These are phyloP conservation scores for Sanghuangporus sanghuang DNA, from an alignment of 1,284 basidiomycete genomes.

Conservation along the genomic window DNA sequence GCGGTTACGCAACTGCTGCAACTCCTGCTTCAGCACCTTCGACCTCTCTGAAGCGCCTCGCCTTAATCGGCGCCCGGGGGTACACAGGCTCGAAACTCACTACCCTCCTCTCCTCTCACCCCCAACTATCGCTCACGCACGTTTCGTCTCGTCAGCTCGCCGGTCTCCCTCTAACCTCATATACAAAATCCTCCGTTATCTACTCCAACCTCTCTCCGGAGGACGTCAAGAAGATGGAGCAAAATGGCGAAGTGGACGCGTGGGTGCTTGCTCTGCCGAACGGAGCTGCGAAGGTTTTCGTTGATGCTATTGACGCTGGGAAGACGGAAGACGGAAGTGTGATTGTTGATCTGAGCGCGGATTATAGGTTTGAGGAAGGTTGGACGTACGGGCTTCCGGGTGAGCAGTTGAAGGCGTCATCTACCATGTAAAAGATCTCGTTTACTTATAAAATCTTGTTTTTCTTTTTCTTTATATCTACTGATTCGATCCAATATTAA, in stretches of 20 bases:
- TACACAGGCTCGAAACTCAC: constrained; percentile 95
- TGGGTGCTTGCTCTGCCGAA: constrained; percentile 99
- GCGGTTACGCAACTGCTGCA: constrained; percentile 60
- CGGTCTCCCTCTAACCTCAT: constrained; percentile 76
- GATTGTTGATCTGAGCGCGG: constrained; percentile 90
- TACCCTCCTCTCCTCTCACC: constrained; percentile 80
- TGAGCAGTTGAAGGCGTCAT: constrained; percentile 47
- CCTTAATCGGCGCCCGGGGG: constrained; percentile 91
- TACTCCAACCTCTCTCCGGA: constrained; percentile 77
- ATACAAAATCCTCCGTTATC: constrained; percentile 72
- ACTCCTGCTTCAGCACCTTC: constrained; percentile 32
- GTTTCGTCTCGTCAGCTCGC: constrained; percentile 96
- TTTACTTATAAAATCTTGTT: constrained; percentile 4
- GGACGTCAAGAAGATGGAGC: constrained; percentile 85
- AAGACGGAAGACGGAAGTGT: constrained; percentile 51
- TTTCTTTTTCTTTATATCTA: constrained; percentile 16
- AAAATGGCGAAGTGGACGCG: constrained; percentile 84
- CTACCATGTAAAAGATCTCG: constrained; percentile 14
- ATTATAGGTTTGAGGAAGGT: constrained; percentile 90
- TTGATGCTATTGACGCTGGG: constrained; percentile 86
- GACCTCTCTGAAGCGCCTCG: constrained; percentile 81
- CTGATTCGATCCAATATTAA: constrained; percentile 4
- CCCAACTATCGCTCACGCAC: constrained; percentile 84
- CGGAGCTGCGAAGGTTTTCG: constrained; percentile 95
- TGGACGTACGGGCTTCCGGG: constrained; percentile 99